phyloP scores from a whole-genome alignment of 2,329 filamentous ascomycete genomes.

The Penicillium brasilianum region DNA sequence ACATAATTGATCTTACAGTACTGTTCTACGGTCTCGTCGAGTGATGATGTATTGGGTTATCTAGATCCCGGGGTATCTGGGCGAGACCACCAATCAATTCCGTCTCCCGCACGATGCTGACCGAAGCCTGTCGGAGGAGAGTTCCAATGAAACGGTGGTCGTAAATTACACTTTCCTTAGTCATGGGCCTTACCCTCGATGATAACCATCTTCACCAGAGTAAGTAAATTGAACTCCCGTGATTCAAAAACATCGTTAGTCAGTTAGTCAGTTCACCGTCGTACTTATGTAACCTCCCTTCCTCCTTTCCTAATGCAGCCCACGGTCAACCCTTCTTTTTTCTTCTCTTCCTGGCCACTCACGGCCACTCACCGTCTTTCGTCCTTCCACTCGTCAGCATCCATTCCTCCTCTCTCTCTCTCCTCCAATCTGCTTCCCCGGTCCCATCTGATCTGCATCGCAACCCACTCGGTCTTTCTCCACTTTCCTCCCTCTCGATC shows the following conservation, averaged over 20 bases:
- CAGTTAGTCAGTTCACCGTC: background rate
- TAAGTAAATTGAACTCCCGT: too few species aligned
- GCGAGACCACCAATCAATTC: background rate
- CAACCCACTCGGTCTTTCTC: background rate
- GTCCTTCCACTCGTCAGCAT: conserved; percentile 19
- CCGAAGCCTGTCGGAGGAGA: background rate
- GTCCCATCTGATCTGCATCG: background rate
- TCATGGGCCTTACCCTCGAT: too few species aligned
- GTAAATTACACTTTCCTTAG: too few species aligned
- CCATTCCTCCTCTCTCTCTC: conserved; percentile 23
- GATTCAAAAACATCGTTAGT: too few species aligned
- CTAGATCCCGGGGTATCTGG: background rate
- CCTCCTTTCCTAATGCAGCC: conserved; percentile 18
- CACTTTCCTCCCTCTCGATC: conserved; percentile 11
- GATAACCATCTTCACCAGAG: too few species aligned
- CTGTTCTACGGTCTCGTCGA: too few species aligned
- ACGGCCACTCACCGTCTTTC: background rate
- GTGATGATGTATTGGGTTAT: too few species aligned
- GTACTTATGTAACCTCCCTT: background rate
- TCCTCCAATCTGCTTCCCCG: background rate
- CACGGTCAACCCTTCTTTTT: conserved; percentile 24
- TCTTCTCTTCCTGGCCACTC: background rate
- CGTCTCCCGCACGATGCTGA: background rate
- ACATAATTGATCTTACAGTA: too few species aligned
- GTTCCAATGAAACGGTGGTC: background rate